Evolutionary conservation across 2,329 filamentous ascomycete genomes (phyloP).

Genomic region (Microascus cirrosus): DNA sequence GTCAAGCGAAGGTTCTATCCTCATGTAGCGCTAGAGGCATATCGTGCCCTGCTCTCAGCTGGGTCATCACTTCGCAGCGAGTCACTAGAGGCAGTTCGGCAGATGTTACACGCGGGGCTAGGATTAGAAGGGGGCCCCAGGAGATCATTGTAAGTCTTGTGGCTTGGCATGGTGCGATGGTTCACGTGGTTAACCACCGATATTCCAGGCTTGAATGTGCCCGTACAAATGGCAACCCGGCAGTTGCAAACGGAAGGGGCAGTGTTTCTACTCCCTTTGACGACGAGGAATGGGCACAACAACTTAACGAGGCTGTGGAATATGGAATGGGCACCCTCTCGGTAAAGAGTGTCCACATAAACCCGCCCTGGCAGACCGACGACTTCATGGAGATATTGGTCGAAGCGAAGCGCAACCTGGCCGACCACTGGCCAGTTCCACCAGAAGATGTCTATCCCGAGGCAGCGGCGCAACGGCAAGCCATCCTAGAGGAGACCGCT

Average conservation of each 20-base stretch:
- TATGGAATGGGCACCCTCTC: neutral
- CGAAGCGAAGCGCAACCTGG: neutral
- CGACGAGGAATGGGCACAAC: neutral
- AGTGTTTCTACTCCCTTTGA: neutral
- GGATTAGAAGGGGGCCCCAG: neutral
- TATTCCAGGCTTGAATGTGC: neutral
- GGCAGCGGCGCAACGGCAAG: neutral
- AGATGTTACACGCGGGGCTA: neutral
- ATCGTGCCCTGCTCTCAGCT: neutral
- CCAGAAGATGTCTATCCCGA: neutral
- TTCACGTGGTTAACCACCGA: neutral
- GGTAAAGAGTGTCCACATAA: neutral
- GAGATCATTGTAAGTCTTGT: neutral
- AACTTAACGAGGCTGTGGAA: neutral
- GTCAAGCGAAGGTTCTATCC: neutral
- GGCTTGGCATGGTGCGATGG: neutral
- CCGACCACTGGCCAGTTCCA: neutral
- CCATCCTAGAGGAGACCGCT: neutral
- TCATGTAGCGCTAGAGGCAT: neutral
- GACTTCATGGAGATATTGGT: neutral
- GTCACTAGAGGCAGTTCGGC: neutral
- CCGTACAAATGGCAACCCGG: neutral
- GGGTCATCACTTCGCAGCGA: neutral
- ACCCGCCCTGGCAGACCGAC: constrained; percentile 1
- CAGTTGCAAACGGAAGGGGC: neutral